Evolutionary conservation across 2,329 filamentous ascomycete species (phyloP).

Genomic region (Metarhizium guizhouense): DNA sequence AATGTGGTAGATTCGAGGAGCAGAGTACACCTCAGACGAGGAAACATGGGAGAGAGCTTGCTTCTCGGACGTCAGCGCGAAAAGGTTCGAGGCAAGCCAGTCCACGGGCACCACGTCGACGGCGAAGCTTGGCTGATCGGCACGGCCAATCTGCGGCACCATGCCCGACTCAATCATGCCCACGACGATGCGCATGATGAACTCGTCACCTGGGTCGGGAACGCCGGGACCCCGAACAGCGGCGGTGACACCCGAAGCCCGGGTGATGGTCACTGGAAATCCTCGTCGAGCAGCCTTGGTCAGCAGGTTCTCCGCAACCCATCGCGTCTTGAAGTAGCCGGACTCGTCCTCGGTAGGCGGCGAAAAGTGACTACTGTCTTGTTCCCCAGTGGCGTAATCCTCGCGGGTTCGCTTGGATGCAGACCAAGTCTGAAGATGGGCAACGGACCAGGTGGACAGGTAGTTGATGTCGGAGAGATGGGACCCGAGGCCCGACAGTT

Average conservation of each 20-base stretch:
- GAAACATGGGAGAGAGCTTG: conserved; percentile 1
- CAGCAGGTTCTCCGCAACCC: conserved; percentile 17
- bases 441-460: conserved; percentile 17
- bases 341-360: conserved; percentile 15
- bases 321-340: conserved; percentile 19
- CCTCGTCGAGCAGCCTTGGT: conserved; percentile 15
- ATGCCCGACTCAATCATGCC: conserved; percentile 15
- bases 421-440: conserved; percentile 16
- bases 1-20: conserved; percentile 14
- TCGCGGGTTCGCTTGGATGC: conserved; percentile 10
- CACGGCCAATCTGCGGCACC: conserved; percentile 13
- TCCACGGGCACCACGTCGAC: conserved; percentile 15
- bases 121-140: conserved; percentile 14
- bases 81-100: conserved; percentile 13
- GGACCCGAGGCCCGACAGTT: conserved; percentile 12
- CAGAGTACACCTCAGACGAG: neutral
- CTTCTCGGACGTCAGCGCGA: conserved; percentile 11
- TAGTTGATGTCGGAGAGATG: conserved; percentile 16
- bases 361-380: conserved; percentile 13
- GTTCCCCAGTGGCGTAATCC: conserved; percentile 11
- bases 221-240: conserved; percentile 7
- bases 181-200: conserved; percentile 14
- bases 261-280: conserved; percentile 15
- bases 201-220: conserved; percentile 14
- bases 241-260: conserved; percentile 13